A percentile compares a stretch with the other conserved stretches of the same genome.
Conservation (phyloP, 2,329 filamentous ascomycete genomes). For the Neopestalotiopsis sp. region DNA sequence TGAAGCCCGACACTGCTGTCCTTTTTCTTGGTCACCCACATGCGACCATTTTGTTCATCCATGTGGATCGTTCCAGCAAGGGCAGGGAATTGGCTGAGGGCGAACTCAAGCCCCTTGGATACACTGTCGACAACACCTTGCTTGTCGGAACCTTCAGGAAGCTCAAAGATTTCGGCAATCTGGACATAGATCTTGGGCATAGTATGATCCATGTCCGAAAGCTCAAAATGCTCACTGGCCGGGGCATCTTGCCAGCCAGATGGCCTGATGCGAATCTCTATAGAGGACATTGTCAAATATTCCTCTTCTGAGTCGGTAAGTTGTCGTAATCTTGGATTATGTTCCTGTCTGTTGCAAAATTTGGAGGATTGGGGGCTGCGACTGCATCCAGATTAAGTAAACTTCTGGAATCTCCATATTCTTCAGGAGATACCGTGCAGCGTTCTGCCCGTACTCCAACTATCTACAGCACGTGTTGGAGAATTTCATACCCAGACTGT, state of each 20-base stretch:
- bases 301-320: neutral
- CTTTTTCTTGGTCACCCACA: constrained; percentile 25
- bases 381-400: neutral
- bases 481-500: neutral
- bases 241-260: neutral
- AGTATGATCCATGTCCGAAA: constrained; percentile 38
- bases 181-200: constrained; percentile 29
- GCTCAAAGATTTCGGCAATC: constrained; percentile 25
- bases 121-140: constrained; percentile 22
- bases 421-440: neutral
- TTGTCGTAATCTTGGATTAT: neutral
- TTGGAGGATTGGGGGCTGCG: neutral
- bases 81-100: constrained; percentile 24
- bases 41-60: constrained; percentile 22
- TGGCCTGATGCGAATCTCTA: neutral
- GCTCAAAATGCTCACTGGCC: constrained; percentile 10
- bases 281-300: neutral
- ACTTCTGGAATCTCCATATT: neutral
- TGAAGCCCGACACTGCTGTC: constrained; percentile 22
- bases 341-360: neutral
- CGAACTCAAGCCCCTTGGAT: constrained; percentile 23
- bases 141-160: constrained; percentile 19
- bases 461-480: neutral
- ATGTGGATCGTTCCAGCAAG: constrained; percentile 24
- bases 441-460: neutral